Base-by-base conservation (phyloP, 371 early-diverging fungal species). In the Dinochytrium kinnereticum region DNA sequence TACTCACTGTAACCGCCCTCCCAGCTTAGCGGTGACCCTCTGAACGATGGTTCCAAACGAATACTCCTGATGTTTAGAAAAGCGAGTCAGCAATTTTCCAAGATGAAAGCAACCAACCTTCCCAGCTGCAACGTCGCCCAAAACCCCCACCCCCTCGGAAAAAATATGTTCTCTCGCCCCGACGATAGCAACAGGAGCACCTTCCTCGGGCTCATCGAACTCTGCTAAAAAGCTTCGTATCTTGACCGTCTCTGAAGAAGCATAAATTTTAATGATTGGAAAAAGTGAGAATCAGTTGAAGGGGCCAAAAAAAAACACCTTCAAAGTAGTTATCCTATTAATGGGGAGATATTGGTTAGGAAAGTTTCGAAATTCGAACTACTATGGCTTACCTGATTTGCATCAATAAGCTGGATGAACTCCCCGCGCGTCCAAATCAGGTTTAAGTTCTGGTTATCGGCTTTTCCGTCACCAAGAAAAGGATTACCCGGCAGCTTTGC, bases 131-230 rank as follows among this genome's bases (percentile, higher is more conserved):
- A 94, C 92, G 80, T 96, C 95, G 71, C 94, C 95, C 19, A 96
- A 85, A 17, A 93, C 90, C 73, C 96, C 96, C 38, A 93, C 88
- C 72, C 93, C 93, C 75, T 94, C 94, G 0, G 94, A 92, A 79
- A 95, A 96, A 71, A 96, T 96, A 70, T 90, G 92, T 82, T 96
- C 96, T 64, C 96, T 89, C 1, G 94, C 92, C 34, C 96, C 96
- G 13, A 96, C 94, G 78, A 95, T 95, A 21, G 94, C 95, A 0
- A 96, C 94, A 0, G 95, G 95, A 5, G 91, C 76, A 13, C 66
- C 37, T 5, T 21, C 44, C 21, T 61, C 61, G 13, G 34, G 10
- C 72, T 89, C 89, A 70, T 94, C 94, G 80, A 96, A 95, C 81
- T 96, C 96, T 24, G 92, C 92, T 0, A 95, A 86, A 0, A 95